These are phyloP conservation scores for Coemansia sp. DNA, from an alignment of 192 early-diverging fungal species.

Conservation along the genomic window DNA sequence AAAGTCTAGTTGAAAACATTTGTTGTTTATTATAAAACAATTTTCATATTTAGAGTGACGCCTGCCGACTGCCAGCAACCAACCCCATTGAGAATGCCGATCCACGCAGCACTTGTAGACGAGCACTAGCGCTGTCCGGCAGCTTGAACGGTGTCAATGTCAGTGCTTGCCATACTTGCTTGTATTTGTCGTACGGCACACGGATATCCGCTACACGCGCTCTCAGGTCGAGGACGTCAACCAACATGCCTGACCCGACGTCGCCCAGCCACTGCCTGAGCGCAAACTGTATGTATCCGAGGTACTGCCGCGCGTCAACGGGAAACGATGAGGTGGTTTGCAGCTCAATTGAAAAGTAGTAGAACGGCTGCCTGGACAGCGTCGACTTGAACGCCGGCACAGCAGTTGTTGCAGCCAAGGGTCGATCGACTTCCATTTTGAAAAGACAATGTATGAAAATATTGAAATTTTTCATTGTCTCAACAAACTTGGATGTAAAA, in stretches of 20 bases:
- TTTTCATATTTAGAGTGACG: background rate
- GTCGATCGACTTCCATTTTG: slow-evolving; percentile 17
- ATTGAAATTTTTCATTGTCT: no score
- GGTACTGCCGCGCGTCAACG: slow-evolving; percentile 17
- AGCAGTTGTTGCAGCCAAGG: background rate
- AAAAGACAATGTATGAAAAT: slow-evolving; percentile 3
- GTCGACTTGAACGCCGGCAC: slow-evolving; percentile 26
- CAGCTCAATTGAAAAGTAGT: slow-evolving; percentile 38
- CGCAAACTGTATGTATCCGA: slow-evolving; percentile 18
- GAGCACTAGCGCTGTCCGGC: slow-evolving; percentile 11
- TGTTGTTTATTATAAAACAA: background rate
- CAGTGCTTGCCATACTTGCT: slow-evolving; percentile 46
- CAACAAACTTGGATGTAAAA: no score
- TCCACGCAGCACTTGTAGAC: slow-evolving; percentile 26
- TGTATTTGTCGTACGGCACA: slow-evolving; percentile 29
- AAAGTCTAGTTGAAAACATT: slow-evolving; percentile 3
- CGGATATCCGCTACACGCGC: slow-evolving; percentile 27
- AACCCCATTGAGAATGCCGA: slow-evolving; percentile 50
- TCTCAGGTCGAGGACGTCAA: slow-evolving; percentile 30
- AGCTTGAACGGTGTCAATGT: slow-evolving; percentile 26
- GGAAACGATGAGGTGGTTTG: background rate
- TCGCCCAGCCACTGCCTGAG: slow-evolving; percentile 40
- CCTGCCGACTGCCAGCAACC: slow-evolving; percentile 14
- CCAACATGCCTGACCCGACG: slow-evolving; percentile 26
- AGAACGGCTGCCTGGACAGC: slow-evolving; percentile 42